Base-by-base conservation (phyloP, 352 stramenopile species). In the Phytophthora macrochlamydospora region DNA sequence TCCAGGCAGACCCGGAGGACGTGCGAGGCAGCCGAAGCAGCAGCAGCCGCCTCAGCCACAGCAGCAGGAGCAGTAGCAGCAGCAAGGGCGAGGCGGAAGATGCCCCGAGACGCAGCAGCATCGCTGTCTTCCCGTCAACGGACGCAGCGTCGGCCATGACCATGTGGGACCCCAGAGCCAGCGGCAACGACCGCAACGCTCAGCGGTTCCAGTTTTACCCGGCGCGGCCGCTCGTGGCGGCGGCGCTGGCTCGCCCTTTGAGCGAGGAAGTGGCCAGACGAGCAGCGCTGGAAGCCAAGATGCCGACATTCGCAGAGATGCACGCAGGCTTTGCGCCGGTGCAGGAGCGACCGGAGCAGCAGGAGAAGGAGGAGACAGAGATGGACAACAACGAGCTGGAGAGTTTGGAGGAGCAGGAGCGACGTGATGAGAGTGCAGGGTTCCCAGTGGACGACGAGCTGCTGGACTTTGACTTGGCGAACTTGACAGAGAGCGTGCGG, bases 401-500 rank as follows among this genome's bases (percentile, higher is more conserved):
- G 51, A 74, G 51, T 29, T 56, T 78, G 1, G 75, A 74, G 31
- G 79, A 81, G 33, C 59, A 76, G 28, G 67, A 83, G 59, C 61
- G 72, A 2, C 64, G 56, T 1, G 59, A 65, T 3, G 72, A 70
- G 12, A 59, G 45, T 12, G 43, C 31, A 8, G 31, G 54, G 6
- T 59, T 52, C 49, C 43, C 28, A 12, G 38, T 56, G 5, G 56
- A 71, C n/a, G 70, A 56, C 18, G 70, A 65, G 11, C 63, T 81
- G 50, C 67, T 89, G 40, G 67, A 75, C 32, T 89, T 91, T 62
- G 80, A 85, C 42, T 43, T 46, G 8, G 60, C 54, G 12, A 75
- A 86, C 43, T 63, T 89, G 40, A 28, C 59, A 7, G 71, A 37
- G 32, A 91, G 80, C 43, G 80, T 91, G 30, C 69, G 71, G 40